Base-by-base conservation (phyloP, 768 basidiomycete genomes). In the Tricholoma bakamatsutake region DNA sequence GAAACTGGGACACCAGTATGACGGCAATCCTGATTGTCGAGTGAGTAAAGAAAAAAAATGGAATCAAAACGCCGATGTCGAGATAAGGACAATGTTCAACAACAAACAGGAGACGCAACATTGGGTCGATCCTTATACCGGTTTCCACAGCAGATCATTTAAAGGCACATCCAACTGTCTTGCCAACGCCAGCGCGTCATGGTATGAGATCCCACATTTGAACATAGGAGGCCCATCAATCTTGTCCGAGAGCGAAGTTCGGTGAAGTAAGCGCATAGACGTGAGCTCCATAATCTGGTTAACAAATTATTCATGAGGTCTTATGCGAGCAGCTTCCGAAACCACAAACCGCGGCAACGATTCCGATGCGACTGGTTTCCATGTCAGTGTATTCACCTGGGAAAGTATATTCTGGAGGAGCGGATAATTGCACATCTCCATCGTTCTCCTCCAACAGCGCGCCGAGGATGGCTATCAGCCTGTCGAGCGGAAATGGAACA, bases 381-480 rank as follows among this genome's bases (percentile, higher is more conserved):
- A 83, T 83, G 63, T 91, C 89, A 0, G 87, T 87, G 39, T 85
- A 79, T 60, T 90, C 88, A 3, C 88, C 88, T 1, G 84, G 79
- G 35, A 83, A 69, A 4, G 62, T 73, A 50, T 80, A 83, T 53
- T 82, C 75, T 1, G 58, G 39, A 1, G 73, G 76, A 0, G 70
- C 75, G 4, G 74, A 67, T 2, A 71, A 64, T 8, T 82, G 73
- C 1, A 66, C 66, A 18, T 88, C 82, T 0, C 66, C 69, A 59
- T 82, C 86, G 60, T 90, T 82, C 64, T 90, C 91, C 61, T 90
- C 86, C 11, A 92, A 61, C 1, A 97, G 69, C 0, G 84, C 79
- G 1, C 89, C 91, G 1, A 94, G 76, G 52, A 95, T 87, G 0
- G 90, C 92, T 3, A 90, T 64, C 53, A 96, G 71, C 30, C 93